These are phyloP conservation scores for Aspergillus sp. DNA, from an alignment of 2,329 filamentous ascomycete species.

Conservation along the genomic window DNA sequence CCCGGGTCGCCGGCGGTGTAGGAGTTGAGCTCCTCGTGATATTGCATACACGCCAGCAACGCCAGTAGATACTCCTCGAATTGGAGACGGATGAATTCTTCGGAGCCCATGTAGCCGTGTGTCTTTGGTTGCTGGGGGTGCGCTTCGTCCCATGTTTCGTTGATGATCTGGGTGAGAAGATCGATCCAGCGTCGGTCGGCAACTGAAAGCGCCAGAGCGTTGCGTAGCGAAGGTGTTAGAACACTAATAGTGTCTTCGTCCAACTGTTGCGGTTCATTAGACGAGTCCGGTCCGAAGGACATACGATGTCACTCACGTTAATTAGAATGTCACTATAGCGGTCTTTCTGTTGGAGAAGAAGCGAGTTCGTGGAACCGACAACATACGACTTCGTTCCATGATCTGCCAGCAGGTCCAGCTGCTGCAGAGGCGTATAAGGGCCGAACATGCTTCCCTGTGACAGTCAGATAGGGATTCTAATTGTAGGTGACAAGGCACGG, in stretches of 20 bases:
- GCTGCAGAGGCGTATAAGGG: constrained; percentile 93
- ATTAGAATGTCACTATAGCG: constrained; percentile 95
- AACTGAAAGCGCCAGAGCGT: constrained; percentile 73
- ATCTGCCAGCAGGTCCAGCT: constrained; percentile 90
- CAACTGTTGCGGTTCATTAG: constrained; percentile 46
- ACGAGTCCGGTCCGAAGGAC: not conserved
- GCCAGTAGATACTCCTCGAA: constrained; percentile 96
- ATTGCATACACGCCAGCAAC: constrained; percentile 84
- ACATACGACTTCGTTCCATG: constrained; percentile 95
- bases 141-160: constrained; percentile 93
- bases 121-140: constrained; percentile 90
- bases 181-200: constrained; percentile 96
- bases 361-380: constrained; percentile 92
- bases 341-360: constrained; percentile 90
- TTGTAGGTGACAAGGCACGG: not conserved
- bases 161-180: constrained; percentile 85
- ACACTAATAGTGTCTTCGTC: constrained; percentile 86
- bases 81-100: constrained; percentile 94
- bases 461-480: constrained; percentile 17
- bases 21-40: constrained; percentile 65
- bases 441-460: constrained; percentile 86
- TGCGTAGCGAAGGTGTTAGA: constrained; percentile 72
- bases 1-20: constrained; percentile 46
- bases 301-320: constrained; percentile 52
- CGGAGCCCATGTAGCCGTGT: constrained; percentile 89